Base-by-base conservation (phyloP, 495 filamentous ascomycete genomes). In the Penicillium crystallinum region DNA sequence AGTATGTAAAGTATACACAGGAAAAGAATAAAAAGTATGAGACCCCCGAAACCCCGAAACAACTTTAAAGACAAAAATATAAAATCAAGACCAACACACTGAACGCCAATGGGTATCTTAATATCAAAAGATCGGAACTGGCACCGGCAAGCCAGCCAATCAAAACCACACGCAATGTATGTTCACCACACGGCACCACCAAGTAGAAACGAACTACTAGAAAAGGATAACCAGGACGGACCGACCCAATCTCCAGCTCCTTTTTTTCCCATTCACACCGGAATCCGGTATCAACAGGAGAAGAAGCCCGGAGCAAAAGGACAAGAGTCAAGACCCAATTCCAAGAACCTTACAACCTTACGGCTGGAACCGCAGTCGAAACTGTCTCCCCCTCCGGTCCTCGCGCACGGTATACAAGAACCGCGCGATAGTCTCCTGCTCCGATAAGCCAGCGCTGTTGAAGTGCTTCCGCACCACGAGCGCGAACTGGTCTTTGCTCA, bases 391-490 rank as follows among this genome's bases (percentile, higher is more conserved):
- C 33, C 70, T 56, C 29, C 72, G 60, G 44, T 76, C 74, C 54
- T 77, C 74, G n/a, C 74, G 73, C 18, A 91, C 85, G 55, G 88
- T 91, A 71, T 97, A 95, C 42, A 93, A 62, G 63, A 96, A 87
- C 56, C 90, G 84, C 17, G 91, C 89, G 48, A 95, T 87, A 29
- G 90, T 86, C 60, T 96, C 91, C 56, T 85, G 90, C 68, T 97
- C 91, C 46, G 83, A 84, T 11, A 96, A 81, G 9, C 86, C 89
- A 42, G 87, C 77, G 19, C 82, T 85, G 63, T 96, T 96, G 68
- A 97, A 96, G 66, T 96, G 88, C 72, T 91, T 95, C 52, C 91
- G 75, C 21, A 93, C 89, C 9, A 86, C 77, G 50, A 84, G 77
- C n/a, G 89, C 88, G 31, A 97, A 77, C 58, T 91, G 81, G 22